Conservation (phyloP, 805 yeast species). For the Candida sonorensis region DNA sequence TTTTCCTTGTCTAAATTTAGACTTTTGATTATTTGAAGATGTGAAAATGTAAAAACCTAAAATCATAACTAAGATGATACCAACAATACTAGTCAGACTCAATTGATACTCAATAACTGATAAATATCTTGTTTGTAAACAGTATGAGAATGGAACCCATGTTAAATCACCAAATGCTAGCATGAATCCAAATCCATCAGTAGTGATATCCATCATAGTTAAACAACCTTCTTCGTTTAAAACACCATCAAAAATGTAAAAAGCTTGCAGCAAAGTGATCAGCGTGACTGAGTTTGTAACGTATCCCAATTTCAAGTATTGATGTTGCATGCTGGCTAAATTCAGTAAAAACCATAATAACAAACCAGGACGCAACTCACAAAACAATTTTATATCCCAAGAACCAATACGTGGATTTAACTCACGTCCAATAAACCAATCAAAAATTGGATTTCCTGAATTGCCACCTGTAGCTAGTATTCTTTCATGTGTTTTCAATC, state of each 20-base stretch:
- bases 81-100: slow-evolving; percentile 32
- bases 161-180: slow-evolving; percentile 89
- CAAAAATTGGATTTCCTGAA: slow-evolving; percentile 66
- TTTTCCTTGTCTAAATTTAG: slow-evolving; percentile 74
- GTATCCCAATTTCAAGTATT: slow-evolving; percentile 52
- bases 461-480: slow-evolving; percentile 85
- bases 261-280: slow-evolving; percentile 63
- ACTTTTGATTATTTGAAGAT: slow-evolving; percentile 77
- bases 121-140: slow-evolving; percentile 78
- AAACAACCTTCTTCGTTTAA: slow-evolving; percentile 83
- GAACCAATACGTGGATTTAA: slow-evolving; percentile 82
- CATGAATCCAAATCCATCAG: slow-evolving; percentile 98
- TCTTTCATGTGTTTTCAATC: slow-evolving; percentile 51
- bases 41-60: slow-evolving; percentile 79
- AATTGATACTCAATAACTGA: slow-evolving; percentile 55
- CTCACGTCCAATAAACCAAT: slow-evolving; percentile 97
- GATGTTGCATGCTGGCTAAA: slow-evolving; percentile 74
- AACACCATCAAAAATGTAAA: slow-evolving; percentile 88
- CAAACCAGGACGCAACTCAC: slow-evolving; percentile 94
- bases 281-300: slow-evolving; percentile 68
- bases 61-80: slow-evolving; percentile 38
- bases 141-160: slow-evolving; percentile 87
- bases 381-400: slow-evolving; percentile 84
- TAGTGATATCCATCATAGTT: slow-evolving; percentile 92
- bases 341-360: slow-evolving; percentile 78